These are phyloP conservation scores for Xerocomus minutiporus DNA, from an alignment of 1,284 basidiomycete species.

Conservation along the genomic window DNA sequence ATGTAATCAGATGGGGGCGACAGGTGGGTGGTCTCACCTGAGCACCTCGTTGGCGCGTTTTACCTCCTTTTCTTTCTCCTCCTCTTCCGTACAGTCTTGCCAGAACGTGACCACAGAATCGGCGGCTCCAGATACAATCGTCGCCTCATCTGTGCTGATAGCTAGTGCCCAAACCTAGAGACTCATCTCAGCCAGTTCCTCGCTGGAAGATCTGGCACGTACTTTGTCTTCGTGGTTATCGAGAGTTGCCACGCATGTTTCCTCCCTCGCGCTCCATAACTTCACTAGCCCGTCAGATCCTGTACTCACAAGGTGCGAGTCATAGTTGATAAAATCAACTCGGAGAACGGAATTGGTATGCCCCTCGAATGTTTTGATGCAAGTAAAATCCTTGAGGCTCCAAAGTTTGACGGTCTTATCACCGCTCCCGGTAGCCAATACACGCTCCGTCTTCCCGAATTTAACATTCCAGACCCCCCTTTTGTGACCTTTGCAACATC, in stretches of 20 bases:
- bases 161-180: slow-evolving; percentile 88
- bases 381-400: slow-evolving; percentile 88
- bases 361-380: slow-evolving; percentile 93
- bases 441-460: slow-evolving; percentile 80
- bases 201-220: slow-evolving; percentile 19
- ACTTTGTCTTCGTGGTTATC: slow-evolving; percentile 98
- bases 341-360: slow-evolving; percentile 96
- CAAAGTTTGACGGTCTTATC: slow-evolving; percentile 94
- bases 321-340: slow-evolving; percentile 82
- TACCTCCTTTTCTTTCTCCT: slow-evolving; percentile 68
- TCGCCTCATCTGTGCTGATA: slow-evolving; percentile 71
- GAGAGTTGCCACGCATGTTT: slow-evolving; percentile 83
- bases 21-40: slow-evolving; percentile 51
- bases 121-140: slow-evolving; percentile 87
- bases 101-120: slow-evolving; percentile 93
- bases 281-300: slow-evolving; percentile 95
- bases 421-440: slow-evolving; percentile 90
- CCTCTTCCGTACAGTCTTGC: slow-evolving; percentile 85
- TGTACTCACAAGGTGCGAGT: slow-evolving; percentile 83
- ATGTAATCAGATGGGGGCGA: slow-evolving; percentile 6
- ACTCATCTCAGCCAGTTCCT: slow-evolving; percentile 2
- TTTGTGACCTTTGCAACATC: slow-evolving; percentile 93
- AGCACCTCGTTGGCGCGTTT: slow-evolving; percentile 69
- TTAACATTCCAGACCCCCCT: slow-evolving; percentile 94
- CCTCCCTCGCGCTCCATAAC: slow-evolving; percentile 89